phyloP scores from a whole-genome alignment of 2,329 filamentous ascomycete genomes.

The Apiospora marii region DNA sequence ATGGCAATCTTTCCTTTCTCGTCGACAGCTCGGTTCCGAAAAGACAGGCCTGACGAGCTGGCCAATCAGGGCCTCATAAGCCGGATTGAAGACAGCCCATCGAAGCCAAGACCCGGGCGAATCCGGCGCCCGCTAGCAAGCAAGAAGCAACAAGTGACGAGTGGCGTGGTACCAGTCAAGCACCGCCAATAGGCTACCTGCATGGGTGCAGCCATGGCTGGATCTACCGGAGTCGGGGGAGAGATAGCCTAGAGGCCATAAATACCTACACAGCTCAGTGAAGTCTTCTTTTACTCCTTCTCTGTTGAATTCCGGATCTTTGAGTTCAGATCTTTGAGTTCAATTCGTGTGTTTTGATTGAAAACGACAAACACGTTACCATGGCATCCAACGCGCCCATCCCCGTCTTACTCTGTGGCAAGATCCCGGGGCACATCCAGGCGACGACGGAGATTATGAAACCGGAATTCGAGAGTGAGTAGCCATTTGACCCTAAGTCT shows the following conservation, averaged over 20 bases:
- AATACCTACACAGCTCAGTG: background rate
- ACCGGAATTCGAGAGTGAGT: constrained; percentile 25
- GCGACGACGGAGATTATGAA: constrained; percentile 26
- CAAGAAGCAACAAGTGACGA: background rate
- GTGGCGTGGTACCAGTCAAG: background rate
- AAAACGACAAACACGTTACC: background rate
- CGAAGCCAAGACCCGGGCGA: background rate
- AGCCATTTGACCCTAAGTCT: background rate
- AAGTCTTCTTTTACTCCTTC: background rate
- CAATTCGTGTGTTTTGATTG: background rate
- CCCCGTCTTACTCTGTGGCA: constrained; percentile 27
- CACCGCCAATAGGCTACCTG: background rate
- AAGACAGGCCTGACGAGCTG: background rate
- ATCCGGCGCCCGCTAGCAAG: background rate
- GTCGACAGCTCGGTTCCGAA: background rate
- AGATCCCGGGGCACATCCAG: constrained; percentile 25
- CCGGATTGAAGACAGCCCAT: background rate
- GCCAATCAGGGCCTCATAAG: background rate
- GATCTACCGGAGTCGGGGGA: background rate
- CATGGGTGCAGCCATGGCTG: background rate
- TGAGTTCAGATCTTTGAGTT: background rate
- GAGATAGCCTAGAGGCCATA: background rate
- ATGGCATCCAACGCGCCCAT: constrained; percentile 25
- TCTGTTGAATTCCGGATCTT: too few relatives aligned
- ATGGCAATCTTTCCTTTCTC: background rate